Evolutionary conservation across 208 protist genomes (phyloP), one percentile per base, ranked within the genome.

Genomic region (Trypanosoma boissoni): DNA sequence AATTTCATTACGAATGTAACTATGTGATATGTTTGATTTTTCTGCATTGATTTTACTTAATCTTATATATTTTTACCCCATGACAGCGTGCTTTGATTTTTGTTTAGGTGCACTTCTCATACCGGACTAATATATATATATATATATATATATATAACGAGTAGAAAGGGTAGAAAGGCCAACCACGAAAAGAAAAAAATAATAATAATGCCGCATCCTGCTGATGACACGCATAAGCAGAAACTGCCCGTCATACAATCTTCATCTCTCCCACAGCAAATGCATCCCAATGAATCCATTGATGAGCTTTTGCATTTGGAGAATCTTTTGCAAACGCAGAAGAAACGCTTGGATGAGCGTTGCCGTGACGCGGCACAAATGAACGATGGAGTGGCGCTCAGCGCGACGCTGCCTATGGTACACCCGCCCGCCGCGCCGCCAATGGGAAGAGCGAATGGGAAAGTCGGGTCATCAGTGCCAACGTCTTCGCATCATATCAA

Each of bases 221-320:
- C n/a, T n/a, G n/a, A n/a, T n/a, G 34, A 39, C 6, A 39, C 6
- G 34, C 34, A 39, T 18, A 24, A 24, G 4, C 52, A 28, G 24
- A n/a, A 48, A 37, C 1, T 56, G 27, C 31, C 54, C 23, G 9
- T 34, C 21, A 62, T 51, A 43, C 3, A 20, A 26, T 28, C 48
- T 16, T 0, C 28, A 32, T 9, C 3, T 28, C 31, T 16, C 26
- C 18, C 18, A 14, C 18, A 27, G 7, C 50, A 36, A 26, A 12
- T n/a, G 20, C 2, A 0, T 18, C 16, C 31, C 3, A 10, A 29
- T 51, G 27, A 8, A 23, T 9, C 51, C 24, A 57, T 66, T 29
- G 58, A 75, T 39, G 84, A 91, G 71, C 61, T 91, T 48, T 53
- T 68, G 32, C 42, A 48, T 3, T 58, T 91, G 21, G 81, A 81